Conservation (phyloP, 805 yeast species). For the Cyberlindnera mrakii region DNA sequence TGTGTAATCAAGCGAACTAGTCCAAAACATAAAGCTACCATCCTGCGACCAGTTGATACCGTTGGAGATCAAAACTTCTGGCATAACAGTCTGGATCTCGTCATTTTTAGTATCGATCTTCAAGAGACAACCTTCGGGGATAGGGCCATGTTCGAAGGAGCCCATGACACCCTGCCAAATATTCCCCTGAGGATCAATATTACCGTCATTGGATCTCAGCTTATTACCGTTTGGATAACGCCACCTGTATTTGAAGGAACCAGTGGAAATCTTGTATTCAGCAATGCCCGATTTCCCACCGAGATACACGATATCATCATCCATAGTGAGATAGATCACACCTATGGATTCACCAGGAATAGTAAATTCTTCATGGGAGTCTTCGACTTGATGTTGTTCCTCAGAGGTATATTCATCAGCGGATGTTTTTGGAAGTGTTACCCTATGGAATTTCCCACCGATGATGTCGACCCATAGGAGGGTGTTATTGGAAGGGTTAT, state of each 20-base stretch:
- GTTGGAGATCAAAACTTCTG: slow-evolving; percentile 47
- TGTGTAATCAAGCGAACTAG: slow-evolving; percentile 43
- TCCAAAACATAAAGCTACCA: slow-evolving; percentile 40
- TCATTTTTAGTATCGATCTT: slow-evolving; percentile 31
- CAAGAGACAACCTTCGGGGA: slow-evolving; percentile 48
- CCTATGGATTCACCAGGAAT: slow-evolving; percentile 49
- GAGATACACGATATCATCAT: slow-evolving; percentile 44
- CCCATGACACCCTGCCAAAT: slow-evolving; percentile 81
- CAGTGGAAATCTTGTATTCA: slow-evolving; percentile 38
- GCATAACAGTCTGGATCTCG: slow-evolving; percentile 28
- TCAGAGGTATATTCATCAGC: slow-evolving; percentile 23
- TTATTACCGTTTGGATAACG: slow-evolving; percentile 30
- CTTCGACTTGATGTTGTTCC: slow-evolving; percentile 17
- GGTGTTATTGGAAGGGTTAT: slow-evolving; percentile 48
- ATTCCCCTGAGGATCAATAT: slow-evolving; percentile 64
- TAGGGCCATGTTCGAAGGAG: slow-evolving; percentile 37
- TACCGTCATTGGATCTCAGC: slow-evolving; percentile 77
- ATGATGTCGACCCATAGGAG: slow-evolving; percentile 38
- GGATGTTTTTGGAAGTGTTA: slow-evolving; percentile 17
- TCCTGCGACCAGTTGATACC: slow-evolving; percentile 56
- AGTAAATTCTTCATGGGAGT: slow-evolving; percentile 33
- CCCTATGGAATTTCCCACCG: slow-evolving; percentile 30
- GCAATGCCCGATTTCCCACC: slow-evolving; percentile 68
- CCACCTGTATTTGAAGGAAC: slow-evolving; percentile 30
- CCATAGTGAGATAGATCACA: slow-evolving; percentile 59